Conservation (phyloP, 192 early-diverging fungal genomes). For the Allomyces macrogynus region DNA sequence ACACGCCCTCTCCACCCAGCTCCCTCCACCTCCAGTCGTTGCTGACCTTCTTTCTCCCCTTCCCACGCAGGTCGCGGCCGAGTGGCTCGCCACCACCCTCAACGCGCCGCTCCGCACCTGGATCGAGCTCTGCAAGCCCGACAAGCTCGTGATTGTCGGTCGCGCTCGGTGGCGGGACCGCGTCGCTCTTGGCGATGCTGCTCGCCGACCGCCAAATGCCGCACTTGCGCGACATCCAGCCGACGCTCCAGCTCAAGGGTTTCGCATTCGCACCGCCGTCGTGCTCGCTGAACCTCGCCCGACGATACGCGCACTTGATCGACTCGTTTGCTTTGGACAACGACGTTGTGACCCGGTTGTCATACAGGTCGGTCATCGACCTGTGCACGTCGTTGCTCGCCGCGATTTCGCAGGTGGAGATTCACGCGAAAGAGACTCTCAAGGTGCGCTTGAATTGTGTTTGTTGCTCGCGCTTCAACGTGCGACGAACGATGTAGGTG, state of each 20-base stretch:
- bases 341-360: slow-evolving; percentile 40
- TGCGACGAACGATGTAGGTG: too few species aligned
- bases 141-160: slow-evolving; percentile 44
- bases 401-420: background rate
- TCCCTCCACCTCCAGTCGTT: too few species aligned
- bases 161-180: slow-evolving; percentile 52
- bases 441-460: too few species aligned
- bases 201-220: slow-evolving; percentile 26
- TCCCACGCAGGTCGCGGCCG: slow-evolving; percentile 24
- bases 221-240: slow-evolving; percentile 9
- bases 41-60: too few species aligned
- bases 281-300: slow-evolving; percentile 25
- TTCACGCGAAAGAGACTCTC: background rate
- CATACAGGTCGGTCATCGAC: slow-evolving; percentile 39
- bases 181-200: slow-evolving; percentile 52
- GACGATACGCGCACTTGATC: slow-evolving; percentile 30
- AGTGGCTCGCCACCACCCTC: slow-evolving; percentile 46
- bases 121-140: slow-evolving; percentile 21
- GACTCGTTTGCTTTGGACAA: slow-evolving; percentile 36
- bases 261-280: slow-evolving; percentile 34
- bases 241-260: slow-evolving; percentile 17
- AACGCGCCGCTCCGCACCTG: slow-evolving; percentile 41
- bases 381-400: slow-evolving; percentile 5
- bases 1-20: too few species aligned
- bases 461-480: too few species aligned